Percentiles rank a stretch among this genome's conserved stretches.
phyloP scores from a whole-genome alignment of 2,329 filamentous ascomycete species.

The Aspergillus ibericus region DNA sequence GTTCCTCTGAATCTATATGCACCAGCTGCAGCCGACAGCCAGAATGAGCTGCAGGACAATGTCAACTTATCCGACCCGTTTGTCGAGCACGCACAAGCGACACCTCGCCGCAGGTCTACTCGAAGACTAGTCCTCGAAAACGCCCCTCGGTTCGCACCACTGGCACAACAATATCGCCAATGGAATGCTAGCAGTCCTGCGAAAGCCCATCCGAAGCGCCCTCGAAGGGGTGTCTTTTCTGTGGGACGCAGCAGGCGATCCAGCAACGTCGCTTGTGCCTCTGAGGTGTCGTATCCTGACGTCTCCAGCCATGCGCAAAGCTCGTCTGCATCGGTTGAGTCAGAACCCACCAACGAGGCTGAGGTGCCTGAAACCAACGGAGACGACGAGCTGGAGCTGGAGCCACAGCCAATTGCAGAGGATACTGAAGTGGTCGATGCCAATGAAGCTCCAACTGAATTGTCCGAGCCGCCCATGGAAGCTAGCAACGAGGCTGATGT shows the following conservation, averaged over 20 bases:
- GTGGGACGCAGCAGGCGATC: conserved; percentile 27
- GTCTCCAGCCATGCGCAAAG: conserved; percentile 19
- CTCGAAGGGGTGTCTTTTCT: conserved; percentile 38
- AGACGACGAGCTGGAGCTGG: not conserved
- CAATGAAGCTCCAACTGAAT: conserved; percentile 7
- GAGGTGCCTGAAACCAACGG: not conserved
- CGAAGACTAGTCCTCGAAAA: conserved; percentile 18
- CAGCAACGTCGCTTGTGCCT: conserved; percentile 11
- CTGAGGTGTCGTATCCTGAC: conserved; percentile 25
- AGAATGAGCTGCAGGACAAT: not conserved
- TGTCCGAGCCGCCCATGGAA: conserved; percentile 3
- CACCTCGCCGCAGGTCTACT: not conserved
- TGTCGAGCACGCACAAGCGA: not conserved
- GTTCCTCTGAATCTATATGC: not conserved
- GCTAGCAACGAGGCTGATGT: conserved; percentile 10
- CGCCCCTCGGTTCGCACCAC: conserved; percentile 61
- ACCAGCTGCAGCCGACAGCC: not conserved
- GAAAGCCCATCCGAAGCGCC: conserved; percentile 28
- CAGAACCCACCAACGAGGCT: not conserved
- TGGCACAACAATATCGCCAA: conserved; percentile 60
- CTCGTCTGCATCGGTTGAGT: conserved; percentile 1
- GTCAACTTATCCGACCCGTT: conserved; percentile 5
- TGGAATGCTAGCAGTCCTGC: conserved; percentile 65
- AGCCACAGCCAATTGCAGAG: not conserved
- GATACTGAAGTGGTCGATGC: not conserved